Percentiles rank a stretch among this genome's conserved stretches.
phyloP scores from a whole-genome alignment of 306 rosid species.

The Lablab purpureus region DNA sequence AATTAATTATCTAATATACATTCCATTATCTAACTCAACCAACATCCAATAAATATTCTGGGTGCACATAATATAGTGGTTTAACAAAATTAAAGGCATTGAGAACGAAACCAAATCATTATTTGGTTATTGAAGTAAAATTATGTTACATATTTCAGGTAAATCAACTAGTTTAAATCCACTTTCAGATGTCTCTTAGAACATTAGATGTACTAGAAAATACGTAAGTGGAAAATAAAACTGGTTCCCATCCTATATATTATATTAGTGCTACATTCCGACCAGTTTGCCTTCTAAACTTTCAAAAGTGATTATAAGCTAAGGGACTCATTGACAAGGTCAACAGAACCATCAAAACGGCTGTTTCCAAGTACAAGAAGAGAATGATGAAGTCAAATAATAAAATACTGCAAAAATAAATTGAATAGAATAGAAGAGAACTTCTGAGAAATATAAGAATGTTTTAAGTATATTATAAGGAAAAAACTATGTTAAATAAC shows the following conservation, averaged over 20 bases:
- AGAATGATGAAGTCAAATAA: background rate
- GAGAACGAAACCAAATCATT: background rate
- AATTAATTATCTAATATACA: conserved; percentile 38
- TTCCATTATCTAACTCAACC: conserved; percentile 26
- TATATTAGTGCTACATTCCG: background rate
- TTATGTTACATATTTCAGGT: background rate
- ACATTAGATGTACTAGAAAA: background rate
- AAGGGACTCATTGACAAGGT: conserved; percentile 1
- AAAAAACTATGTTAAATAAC: conserved; percentile 17
- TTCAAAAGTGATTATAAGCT: background rate
- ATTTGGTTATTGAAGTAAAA: background rate
- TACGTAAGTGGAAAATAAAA: background rate
- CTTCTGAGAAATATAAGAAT: background rate
- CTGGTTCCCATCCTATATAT: background rate
- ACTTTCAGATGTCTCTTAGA: background rate
- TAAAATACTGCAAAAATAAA: conserved; percentile 7
- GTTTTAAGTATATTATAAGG: conserved; percentile 8
- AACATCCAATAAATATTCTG: conserved; percentile 22
- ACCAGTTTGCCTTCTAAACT: background rate
- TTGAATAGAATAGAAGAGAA: background rate
- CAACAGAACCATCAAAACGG: background rate
- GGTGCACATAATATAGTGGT: conserved; percentile 6
- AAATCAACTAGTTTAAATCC: conserved; percentile 34
- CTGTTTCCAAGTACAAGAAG: background rate
- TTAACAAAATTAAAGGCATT: background rate